Base-by-base conservation (phyloP, 257 asterid species). In the Fraxinus excelsior region DNA sequence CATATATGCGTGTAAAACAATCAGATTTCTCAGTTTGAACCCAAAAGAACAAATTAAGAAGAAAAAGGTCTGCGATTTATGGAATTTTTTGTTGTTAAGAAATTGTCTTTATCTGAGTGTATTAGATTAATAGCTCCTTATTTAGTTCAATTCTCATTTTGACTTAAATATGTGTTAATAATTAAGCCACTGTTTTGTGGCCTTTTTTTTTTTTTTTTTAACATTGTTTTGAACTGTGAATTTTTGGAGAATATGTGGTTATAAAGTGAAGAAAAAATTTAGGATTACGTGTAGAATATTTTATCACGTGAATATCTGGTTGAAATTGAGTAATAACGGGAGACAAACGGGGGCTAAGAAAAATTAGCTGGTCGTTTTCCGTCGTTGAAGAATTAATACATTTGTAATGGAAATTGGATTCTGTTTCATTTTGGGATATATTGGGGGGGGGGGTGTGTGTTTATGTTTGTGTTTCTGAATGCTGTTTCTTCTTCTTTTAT, bases 11-110 rank as follows among this genome's bases (percentile, higher is more conserved):
- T 70, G 75, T 74, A 58, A 44, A 38, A 68, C 40, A 70, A 70
- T 76, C 79, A 37, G 56, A 72, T 67, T 44, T 76, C 68, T 73
- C 49, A 26, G 38, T 65, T 68, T 49, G 21, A 26, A 19, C 3
- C 67, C 29, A 9, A 31, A 49, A 40, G 44, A 71, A 46, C 29
- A 79, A 77, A 56, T 74, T 14, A 26, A 25, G 2, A 70, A 75
- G 84, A 34, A 53, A 74, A 70, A 82, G 83, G 82, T 79, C 34
- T 21, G 78, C 12, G 64, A n/a, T 53, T 53, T 53, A 16, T 42
- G 60, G 26, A 18, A 19, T 53, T 53, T 53, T 19, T 19, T 19
- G 14, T 53, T 53, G 28, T n/a, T 6, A 53, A 53, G 64, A 53
- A 19, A 25, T 29, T 14, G 14, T 79, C 56, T n/a, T 66, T 29